These are phyloP conservation scores for Jaltomata sinuosa DNA, from an alignment of 257 asterid genomes.

Conservation along the genomic window DNA sequence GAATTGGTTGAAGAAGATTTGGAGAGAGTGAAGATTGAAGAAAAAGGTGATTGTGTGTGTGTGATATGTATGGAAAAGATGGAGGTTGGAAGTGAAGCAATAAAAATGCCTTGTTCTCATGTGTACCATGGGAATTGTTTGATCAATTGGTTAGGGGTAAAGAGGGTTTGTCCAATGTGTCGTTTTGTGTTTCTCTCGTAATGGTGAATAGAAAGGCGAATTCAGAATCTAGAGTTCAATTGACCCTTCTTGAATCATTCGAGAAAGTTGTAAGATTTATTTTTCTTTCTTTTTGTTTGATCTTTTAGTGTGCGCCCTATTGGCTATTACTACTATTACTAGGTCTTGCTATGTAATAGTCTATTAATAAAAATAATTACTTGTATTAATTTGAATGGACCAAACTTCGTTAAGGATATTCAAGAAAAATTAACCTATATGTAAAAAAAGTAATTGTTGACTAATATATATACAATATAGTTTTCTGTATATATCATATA, in stretches of 20 bases:
- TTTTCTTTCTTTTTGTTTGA: neutral
- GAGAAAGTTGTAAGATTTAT: neutral
- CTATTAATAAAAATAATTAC: no score
- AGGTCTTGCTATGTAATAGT: no score
- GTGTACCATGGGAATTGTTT: conserved; percentile 4
- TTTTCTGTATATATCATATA: neutral
- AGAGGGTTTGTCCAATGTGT: conserved; percentile 11
- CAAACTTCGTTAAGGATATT: no score
- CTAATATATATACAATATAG: neutral
- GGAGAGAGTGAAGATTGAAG: neutral
- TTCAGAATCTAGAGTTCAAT: neutral
- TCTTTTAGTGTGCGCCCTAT: no score
- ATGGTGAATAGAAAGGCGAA: neutral
- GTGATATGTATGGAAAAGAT: conserved; percentile 5
- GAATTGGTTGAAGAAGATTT: neutral
- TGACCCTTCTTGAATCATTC: neutral
- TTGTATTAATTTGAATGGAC: no score
- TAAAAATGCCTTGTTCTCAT: conserved; percentile 13
- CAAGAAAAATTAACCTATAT: no score
- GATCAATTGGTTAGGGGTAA: neutral
- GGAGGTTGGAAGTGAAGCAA: neutral
- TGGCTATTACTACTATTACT: no score
- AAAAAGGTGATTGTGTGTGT: neutral
- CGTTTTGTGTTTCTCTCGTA: neutral
- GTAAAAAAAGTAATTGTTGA: neutral